phyloP scores from a whole-genome alignment of 1,284 basidiomycete genomes.

The Taiwanofungus camphoratus region DNA sequence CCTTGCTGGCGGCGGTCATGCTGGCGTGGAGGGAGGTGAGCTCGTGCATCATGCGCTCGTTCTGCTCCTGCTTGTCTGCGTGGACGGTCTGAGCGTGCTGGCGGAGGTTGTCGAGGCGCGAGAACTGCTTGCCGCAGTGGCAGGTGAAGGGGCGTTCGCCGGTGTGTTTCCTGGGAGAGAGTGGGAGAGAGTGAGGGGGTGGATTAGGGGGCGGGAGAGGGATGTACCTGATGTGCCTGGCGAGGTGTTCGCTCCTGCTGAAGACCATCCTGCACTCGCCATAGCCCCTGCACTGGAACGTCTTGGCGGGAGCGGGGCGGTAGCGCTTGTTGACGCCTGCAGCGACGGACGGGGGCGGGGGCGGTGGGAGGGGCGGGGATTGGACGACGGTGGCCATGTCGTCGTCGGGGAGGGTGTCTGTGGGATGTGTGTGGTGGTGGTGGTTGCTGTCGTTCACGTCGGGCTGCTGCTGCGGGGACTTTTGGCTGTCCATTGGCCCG shows the following conservation, averaged over 20 bases:
- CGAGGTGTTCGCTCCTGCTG: slow-evolving; percentile 90
- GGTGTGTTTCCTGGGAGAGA: slow-evolving; percentile 79
- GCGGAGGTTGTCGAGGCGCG: slow-evolving; percentile 91
- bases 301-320: slow-evolving; percentile 77
- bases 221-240: slow-evolving; percentile 85
- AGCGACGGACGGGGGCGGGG: slow-evolving; percentile 10
- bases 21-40: slow-evolving; percentile 82
- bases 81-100: slow-evolving; percentile 97
- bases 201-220: slow-evolving; percentile 17
- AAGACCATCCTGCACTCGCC: slow-evolving; percentile 97
- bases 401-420: slow-evolving; percentile 14
- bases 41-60: slow-evolving; percentile 89
- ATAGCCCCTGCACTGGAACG: slow-evolving; percentile 92
- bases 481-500: slow-evolving; percentile 25
- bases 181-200: slow-evolving; percentile 11
- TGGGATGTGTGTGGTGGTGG: slow-evolving; percentile 20
- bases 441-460: slow-evolving; percentile 5
- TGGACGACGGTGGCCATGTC: slow-evolving; percentile 25
- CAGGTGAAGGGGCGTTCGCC: slow-evolving; percentile 94
- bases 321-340: slow-evolving; percentile 51
- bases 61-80: slow-evolving; percentile 82
- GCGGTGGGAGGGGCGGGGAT: slow-evolving; percentile 9
- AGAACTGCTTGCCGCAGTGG: slow-evolving; percentile 94
- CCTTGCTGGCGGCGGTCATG: slow-evolving; percentile 71
- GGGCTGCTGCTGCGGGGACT: slow-evolving; percentile 17